Conservation (phyloP, 2,329 filamentous ascomycete species). For the Rutstroemia sp. region DNA sequence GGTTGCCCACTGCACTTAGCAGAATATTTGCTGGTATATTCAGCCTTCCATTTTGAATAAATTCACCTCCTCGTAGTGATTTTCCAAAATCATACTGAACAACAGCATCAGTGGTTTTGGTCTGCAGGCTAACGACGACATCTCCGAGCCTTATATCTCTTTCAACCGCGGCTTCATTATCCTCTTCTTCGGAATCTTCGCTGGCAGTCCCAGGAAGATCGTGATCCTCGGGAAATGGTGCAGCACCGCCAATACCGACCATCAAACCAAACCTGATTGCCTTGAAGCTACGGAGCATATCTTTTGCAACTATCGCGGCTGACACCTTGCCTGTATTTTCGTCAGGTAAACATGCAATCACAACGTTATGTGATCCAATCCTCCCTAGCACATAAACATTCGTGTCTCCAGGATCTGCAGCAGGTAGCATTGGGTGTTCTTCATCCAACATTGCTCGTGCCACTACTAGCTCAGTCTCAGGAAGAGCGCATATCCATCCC, state of each 20-base stretch:
- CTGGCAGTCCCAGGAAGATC: constrained; percentile 8
- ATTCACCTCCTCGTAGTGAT: background rate
- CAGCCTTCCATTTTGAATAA: background rate
- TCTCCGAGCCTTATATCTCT: constrained; percentile 15
- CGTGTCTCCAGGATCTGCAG: constrained; percentile 3
- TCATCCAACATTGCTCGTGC: constrained; percentile 17
- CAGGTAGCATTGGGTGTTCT: constrained; percentile 14
- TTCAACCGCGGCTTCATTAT: background rate
- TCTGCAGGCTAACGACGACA: constrained; percentile 13
- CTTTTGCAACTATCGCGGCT: constrained; percentile 27
- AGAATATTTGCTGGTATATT: constrained; percentile 1
- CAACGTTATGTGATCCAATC: constrained; percentile 17
- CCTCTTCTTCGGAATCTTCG: background rate
- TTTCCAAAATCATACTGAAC: constrained; percentile 26
- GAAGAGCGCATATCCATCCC: constrained; percentile 20
- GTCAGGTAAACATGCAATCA: constrained; percentile 18
- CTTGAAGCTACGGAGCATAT: constrained; percentile 25
- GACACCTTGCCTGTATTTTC: constrained; percentile 26
- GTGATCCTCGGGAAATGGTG: constrained; percentile 14
- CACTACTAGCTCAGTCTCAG: constrained; percentile 11
- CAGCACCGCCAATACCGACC: constrained; percentile 35
- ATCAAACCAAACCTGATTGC: constrained; percentile 34
- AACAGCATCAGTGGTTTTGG: constrained; percentile 12
- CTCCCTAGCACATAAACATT: constrained; percentile 17
- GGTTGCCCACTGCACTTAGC: background rate